A percentile compares a stretch with the other conserved stretches of the same genome.
Conservation (phyloP, 2,329 filamentous ascomycete species). For the Fusarium sp. region DNA sequence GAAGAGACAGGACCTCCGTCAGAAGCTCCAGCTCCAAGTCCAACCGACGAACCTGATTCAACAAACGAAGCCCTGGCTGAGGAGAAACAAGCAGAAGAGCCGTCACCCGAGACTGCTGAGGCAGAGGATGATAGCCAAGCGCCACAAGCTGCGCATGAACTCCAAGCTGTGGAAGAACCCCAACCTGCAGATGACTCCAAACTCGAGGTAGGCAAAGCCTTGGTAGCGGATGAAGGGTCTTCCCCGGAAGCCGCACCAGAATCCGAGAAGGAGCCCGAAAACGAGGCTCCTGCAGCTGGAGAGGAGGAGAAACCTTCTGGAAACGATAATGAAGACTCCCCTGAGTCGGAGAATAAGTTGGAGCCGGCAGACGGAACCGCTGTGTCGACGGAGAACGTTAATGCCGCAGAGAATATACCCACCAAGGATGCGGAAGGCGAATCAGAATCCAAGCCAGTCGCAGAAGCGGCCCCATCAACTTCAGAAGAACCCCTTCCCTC, state of each 20-base stretch:
- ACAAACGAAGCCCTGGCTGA: not conserved
- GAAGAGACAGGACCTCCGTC: not conserved
- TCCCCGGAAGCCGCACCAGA: slow-evolving; percentile 1
- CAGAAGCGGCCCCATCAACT: not conserved
- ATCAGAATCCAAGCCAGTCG: slow-evolving; percentile 1
- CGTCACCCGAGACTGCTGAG: slow-evolving; percentile 3
- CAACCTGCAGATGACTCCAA: slow-evolving; percentile 3
- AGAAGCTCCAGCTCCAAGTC: not conserved
- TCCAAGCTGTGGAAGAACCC: slow-evolving; percentile 2
- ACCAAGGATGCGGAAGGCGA: not conserved
- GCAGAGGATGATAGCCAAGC: slow-evolving; percentile 10
- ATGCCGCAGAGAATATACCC: not conserved
- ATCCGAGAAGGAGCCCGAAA: not conserved
- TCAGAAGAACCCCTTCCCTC: not conserved
- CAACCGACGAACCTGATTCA: not conserved
- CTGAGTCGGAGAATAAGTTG: slow-evolving; percentile 1
- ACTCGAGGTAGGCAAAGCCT: not conserved
- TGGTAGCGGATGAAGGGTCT: not conserved
- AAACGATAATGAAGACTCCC: not conserved
- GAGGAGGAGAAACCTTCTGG: not conserved
- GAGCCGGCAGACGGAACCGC: not conserved
- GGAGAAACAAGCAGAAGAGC: not conserved
- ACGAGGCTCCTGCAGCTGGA: not conserved
- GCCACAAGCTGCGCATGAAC: not conserved
- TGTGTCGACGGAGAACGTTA: not conserved